These are phyloP conservation scores for Zygosaccharomyces gambellarensis DNA, from an alignment of 805 yeast species.

Conservation along the genomic window DNA sequence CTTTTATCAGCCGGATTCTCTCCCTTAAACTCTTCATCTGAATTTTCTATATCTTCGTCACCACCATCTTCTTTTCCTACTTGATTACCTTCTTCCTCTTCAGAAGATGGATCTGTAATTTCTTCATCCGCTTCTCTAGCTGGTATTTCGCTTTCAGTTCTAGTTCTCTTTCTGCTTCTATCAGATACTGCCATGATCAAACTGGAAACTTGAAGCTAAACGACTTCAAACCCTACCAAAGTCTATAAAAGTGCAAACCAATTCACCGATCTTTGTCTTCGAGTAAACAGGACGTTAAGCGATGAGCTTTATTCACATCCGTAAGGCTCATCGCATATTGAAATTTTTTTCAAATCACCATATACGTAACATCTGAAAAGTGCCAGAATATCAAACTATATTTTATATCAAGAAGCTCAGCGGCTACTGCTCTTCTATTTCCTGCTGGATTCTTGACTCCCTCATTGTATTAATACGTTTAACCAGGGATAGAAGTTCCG, in stretches of 20 bases:
- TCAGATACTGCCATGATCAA: slow-evolving; percentile 6
- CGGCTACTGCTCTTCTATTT: slow-evolving; percentile 14
- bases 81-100: slow-evolving; percentile 45
- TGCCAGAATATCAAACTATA: background rate
- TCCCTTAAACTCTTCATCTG: slow-evolving; percentile 66
- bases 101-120: slow-evolving; percentile 46
- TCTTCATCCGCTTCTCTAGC: slow-evolving; percentile 44
- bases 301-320: slow-evolving; percentile 1
- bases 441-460: slow-evolving; percentile 38
- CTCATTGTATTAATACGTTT: slow-evolving; percentile 50
- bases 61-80: slow-evolving; percentile 36
- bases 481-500: slow-evolving; percentile 49
- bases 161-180: slow-evolving; percentile 20
- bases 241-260: background rate
- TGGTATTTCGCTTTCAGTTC: slow-evolving; percentile 20
- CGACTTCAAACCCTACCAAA: background rate
- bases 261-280: background rate
- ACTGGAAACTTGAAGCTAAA: background rate
- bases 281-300: background rate
- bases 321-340: slow-evolving; percentile 25
- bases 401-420: background rate
- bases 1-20: slow-evolving; percentile 92
- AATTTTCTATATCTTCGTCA: slow-evolving; percentile 44
- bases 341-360: slow-evolving; percentile 19
- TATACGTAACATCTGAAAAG: slow-evolving; percentile 7